phyloP scores from a whole-genome alignment of 1,139 yeast genomes.

The Taphrina pruni region DNA sequence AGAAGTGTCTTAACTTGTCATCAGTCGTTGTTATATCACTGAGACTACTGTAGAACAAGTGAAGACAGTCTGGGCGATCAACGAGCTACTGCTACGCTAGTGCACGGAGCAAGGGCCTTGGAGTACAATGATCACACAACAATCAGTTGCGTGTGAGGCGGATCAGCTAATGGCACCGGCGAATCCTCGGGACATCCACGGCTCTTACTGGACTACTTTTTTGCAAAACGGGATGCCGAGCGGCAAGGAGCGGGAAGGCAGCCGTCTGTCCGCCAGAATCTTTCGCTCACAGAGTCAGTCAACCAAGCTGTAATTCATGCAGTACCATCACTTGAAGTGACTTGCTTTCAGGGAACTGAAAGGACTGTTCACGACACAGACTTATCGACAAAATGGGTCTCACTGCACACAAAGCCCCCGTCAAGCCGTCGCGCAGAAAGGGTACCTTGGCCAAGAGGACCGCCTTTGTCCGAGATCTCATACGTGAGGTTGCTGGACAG shows the following conservation, averaged over 20 bases:
- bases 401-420: conserved; percentile 88
- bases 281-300: conserved; percentile 2
- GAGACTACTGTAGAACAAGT: no score
- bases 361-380: background rate
- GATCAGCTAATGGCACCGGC: conserved; percentile 6
- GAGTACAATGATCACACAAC: no score
- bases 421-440: conserved; percentile 96
- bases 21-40: background rate
- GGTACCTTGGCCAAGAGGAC: conserved; percentile 97
- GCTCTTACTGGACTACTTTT: conserved; percentile 9
- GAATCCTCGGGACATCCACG: conserved; percentile 11
- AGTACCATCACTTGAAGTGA: background rate
- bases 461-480: conserved; percentile 89
- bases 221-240: conserved; percentile 7
- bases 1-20: background rate
- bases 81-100: no score
- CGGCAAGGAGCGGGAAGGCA: conserved; percentile 2
- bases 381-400: conserved; percentile 61
- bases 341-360: background rate
- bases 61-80: no score
- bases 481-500: conserved; percentile 96
- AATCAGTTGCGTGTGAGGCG: background rate
- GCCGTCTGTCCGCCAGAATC: conserved; percentile 13
- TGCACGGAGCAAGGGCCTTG: no score
- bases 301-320: background rate